Evolutionary conservation across 108 stramenopile species (phyloP), one percentile per base, ranked within the genome.

Genomic region (Bacterosira constricta): DNA sequence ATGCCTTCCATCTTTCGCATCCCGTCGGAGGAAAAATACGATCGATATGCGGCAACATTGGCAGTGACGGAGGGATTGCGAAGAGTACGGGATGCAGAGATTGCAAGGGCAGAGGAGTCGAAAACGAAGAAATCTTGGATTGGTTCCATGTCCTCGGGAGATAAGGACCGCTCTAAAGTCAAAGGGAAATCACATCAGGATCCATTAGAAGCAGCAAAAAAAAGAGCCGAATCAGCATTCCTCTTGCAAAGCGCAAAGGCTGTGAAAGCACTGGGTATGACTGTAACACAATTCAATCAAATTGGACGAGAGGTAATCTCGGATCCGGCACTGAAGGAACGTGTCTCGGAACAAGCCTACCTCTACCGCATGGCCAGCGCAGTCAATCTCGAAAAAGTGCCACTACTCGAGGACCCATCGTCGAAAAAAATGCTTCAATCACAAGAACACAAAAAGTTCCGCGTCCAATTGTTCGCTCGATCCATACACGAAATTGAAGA

Each of bases 321-420:
- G 41, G 69, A 87, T 52, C 30, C 62, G 3, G 69, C 56, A 23
- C 54, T 90, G 37, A 87, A 84, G 55, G 86, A 85, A 51, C 75
- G 84, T 50, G 83, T 88, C 1, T 87, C 85, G 50, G 89, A 90
- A 69, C 89, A 90, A 74, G 89, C 89, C 25, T 90, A 90, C 57
- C 81, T 90, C 57, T 90, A 90, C 63, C 85, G 89, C 18, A 76
- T 90, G 54, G 82, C 86, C 25, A 70, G 81, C 25, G 73, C 83
- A 10, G 55, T 90, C 13, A 69, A 83, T 29, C 76, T 90, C 57
- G 85, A 85, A 27, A 78, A 80, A 18, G 63, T 86, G 7, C 85
- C 81, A 18, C 67, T 87, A 3, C 63, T 86, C 23, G 81, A 89
- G 53, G 83, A 89, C 60, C 81, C 77, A n/a, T 45, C 39, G 26